phyloP scores from a whole-genome alignment of 2,329 filamentous ascomycete species.

The Pyricularia pennisetigena region DNA sequence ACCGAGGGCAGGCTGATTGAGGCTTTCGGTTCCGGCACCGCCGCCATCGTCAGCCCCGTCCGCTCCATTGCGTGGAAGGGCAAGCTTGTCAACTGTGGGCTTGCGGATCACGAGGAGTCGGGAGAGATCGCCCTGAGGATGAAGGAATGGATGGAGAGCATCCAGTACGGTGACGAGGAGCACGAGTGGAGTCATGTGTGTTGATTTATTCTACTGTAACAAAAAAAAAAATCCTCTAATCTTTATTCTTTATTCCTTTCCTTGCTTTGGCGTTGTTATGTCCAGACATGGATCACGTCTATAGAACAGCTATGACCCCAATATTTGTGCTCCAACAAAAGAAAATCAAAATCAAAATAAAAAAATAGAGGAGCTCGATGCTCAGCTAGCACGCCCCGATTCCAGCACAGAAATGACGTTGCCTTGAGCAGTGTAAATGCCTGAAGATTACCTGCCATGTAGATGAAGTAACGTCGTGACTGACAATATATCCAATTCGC shows the following conservation, averaged over 20 bases:
- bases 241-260: not conserved
- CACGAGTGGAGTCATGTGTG: constrained; percentile 76
- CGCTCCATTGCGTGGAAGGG: constrained; percentile 85
- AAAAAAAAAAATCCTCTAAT: too few relatives aligned
- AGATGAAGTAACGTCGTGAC: not conserved
- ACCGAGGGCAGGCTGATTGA: constrained; percentile 81
- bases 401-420: too few relatives aligned
- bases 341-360: too few relatives aligned
- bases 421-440: not conserved
- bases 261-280: not conserved
- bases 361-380: not conserved
- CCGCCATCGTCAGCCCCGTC: constrained; percentile 86
- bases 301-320: not conserved
- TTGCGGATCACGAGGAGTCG: constrained; percentile 73
- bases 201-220: constrained; percentile 10
- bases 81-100: constrained; percentile 69
- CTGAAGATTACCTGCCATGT: not conserved
- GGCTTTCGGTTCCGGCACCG: constrained; percentile 89
- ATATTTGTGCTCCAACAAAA: not conserved
- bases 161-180: constrained; percentile 90
- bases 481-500: not conserved
- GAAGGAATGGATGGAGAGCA: constrained; percentile 93
- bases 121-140: constrained; percentile 77
- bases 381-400: not conserved
- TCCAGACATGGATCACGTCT: not conserved